These are phyloP conservation scores for Candida tallmaniae DNA, from an alignment of 805 yeast genomes.

Conservation along the genomic window DNA sequence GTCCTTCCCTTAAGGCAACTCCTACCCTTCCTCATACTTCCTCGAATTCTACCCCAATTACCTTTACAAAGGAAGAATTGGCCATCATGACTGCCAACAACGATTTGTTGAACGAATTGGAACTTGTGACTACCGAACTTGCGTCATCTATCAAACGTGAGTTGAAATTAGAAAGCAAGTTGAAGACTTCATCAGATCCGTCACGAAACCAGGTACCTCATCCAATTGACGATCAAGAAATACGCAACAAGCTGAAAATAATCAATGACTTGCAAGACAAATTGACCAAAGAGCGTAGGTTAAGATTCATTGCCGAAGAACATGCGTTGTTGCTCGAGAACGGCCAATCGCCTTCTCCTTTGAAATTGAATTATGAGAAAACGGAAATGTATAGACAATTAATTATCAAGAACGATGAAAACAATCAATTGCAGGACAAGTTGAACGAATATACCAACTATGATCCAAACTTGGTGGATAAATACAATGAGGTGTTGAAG, in stretches of 20 bases:
- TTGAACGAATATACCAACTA: slow-evolving; percentile 36
- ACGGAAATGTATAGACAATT: slow-evolving; percentile 47
- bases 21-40: slow-evolving; percentile 3
- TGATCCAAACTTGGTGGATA: slow-evolving; percentile 31
- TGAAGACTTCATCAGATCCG: slow-evolving; percentile 18
- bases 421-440: slow-evolving; percentile 44
- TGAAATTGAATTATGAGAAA: slow-evolving; percentile 54
- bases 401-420: slow-evolving; percentile 43
- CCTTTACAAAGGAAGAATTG: slow-evolving; percentile 56
- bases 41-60: slow-evolving; percentile 11
- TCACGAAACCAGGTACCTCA: slow-evolving; percentile 1
- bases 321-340: slow-evolving; percentile 54
- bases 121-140: slow-evolving; percentile 64
- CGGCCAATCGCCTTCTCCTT: slow-evolving; percentile 48
- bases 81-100: slow-evolving; percentile 58
- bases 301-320: slow-evolving; percentile 68
- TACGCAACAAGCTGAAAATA: slow-evolving; percentile 27
- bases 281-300: slow-evolving; percentile 59
- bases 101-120: slow-evolving; percentile 57
- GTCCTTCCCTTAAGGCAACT: too few species aligned
- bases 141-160: slow-evolving; percentile 72
- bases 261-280: slow-evolving; percentile 53
- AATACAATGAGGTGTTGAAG: slow-evolving; percentile 34
- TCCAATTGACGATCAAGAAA: slow-evolving; percentile 41
- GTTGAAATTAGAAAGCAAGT: slow-evolving; percentile 48